phyloP scores from a whole-genome alignment of 495 filamentous ascomycete species.

The Aspergillus diversus region DNA sequence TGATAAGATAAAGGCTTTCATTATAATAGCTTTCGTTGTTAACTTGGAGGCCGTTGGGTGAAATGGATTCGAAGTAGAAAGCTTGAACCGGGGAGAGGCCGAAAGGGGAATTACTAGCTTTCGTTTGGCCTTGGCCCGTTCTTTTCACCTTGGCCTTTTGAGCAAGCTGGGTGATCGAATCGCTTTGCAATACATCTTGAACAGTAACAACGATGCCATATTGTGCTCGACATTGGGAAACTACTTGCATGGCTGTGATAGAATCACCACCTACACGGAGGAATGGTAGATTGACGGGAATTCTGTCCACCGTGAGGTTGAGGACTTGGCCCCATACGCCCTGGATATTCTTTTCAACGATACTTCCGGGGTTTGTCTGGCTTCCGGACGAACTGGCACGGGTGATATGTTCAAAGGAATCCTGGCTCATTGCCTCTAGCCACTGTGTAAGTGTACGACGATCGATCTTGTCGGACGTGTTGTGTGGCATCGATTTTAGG shows the following conservation, averaged over 20 bases:
- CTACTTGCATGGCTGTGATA: constrained; percentile 62
- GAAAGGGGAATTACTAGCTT: constrained; percentile 1
- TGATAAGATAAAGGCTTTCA: not conserved
- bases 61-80: constrained; percentile 6
- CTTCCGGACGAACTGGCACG: not conserved
- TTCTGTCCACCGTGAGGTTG: constrained; percentile 20
- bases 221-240: constrained; percentile 25
- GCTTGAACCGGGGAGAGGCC: constrained; percentile 3
- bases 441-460: constrained; percentile 24
- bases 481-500: constrained; percentile 35
- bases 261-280: constrained; percentile 41
- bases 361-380: not conserved
- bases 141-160: constrained; percentile 11
- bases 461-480: constrained; percentile 47
- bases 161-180: constrained; percentile 12
- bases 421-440: constrained; percentile 17
- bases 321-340: constrained; percentile 29
- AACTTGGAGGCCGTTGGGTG: not conserved
- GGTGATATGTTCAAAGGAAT: constrained; percentile 8
- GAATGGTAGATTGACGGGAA: constrained; percentile 29
- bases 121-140: not conserved
- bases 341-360: constrained; percentile 16
- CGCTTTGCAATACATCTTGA: constrained; percentile 34
- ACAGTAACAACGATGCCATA: constrained; percentile 26
- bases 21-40: not conserved